phyloP scores from a whole-genome alignment of 352 stramenopile genomes.

The Globisporangium viniferum region DNA sequence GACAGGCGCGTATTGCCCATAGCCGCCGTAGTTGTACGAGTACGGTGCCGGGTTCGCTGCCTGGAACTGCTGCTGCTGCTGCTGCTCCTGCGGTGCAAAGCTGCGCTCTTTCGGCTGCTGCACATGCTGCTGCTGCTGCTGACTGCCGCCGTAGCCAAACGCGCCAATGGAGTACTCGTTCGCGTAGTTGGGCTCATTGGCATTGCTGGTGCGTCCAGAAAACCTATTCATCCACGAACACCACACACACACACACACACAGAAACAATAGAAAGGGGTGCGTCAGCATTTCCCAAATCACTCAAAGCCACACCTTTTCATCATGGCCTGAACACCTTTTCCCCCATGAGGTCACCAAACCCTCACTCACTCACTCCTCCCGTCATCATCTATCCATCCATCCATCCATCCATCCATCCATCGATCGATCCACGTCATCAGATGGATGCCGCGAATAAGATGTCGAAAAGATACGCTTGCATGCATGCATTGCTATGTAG shows the following conservation, averaged over 20 bases:
- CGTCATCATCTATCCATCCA: constrained; percentile 3
- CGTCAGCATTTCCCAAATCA: constrained; percentile 1
- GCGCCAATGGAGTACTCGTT: constrained; percentile 19
- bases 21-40: constrained; percentile 29
- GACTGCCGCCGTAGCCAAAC: constrained; percentile 12
- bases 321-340: neutral
- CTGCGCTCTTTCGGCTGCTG: constrained; percentile 8
- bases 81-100: constrained; percentile 28
- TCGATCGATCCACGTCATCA: neutral
- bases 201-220: neutral
- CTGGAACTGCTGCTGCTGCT: constrained; percentile 20
- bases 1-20: constrained; percentile 20
- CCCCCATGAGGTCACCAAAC: constrained; percentile 6
- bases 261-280: neutral
- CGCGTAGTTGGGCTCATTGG: constrained; percentile 16
- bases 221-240: constrained; percentile 12
- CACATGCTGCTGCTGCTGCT: constrained; percentile 19
- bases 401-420: neutral
- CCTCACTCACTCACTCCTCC: neutral
- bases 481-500: neutral
- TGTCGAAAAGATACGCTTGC: neutral
- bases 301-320: neutral
- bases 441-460: neutral
- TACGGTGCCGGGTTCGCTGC: constrained; percentile 20
- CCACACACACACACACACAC: neutral